A percentile compares a stretch with the other conserved stretches of the same genome.
These are phyloP conservation scores for Narthecium ossifragum DNA, from an alignment of 106 monocot species.

Conservation along the genomic window DNA sequence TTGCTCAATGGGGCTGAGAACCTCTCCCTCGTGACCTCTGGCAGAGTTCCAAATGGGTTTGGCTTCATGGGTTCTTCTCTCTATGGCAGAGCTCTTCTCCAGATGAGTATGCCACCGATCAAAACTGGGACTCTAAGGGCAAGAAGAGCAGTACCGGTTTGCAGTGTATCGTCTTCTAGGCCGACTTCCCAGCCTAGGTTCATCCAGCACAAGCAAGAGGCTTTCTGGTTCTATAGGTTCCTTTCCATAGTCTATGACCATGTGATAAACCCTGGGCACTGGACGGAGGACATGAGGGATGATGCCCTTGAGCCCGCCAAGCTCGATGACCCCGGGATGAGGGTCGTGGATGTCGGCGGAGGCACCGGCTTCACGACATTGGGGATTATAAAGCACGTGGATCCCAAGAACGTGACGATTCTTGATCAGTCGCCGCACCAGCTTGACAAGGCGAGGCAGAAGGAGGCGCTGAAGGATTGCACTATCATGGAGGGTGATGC, in stretches of 20 bases:
- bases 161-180: constrained; percentile 59
- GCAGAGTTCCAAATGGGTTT: constrained; percentile 21
- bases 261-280: constrained; percentile 85
- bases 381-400: constrained; percentile 77
- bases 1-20: constrained; percentile 49
- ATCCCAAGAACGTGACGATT: constrained; percentile 84
- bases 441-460: constrained; percentile 77
- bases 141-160: constrained; percentile 11
- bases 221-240: constrained; percentile 98
- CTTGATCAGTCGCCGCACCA: constrained; percentile 97
- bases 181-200: constrained; percentile 76
- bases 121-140: constrained; percentile 4
- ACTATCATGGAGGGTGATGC: constrained; percentile 90
- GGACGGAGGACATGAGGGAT: constrained; percentile 98
- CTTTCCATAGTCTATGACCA: constrained; percentile 94
- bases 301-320: constrained; percentile 92
- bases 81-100: constrained; percentile 22
- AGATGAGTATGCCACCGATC: constrained; percentile 4
- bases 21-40: constrained; percentile 25
- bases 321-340: constrained; percentile 46
- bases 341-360: constrained; percentile 90
- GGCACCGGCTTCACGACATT: constrained; percentile 92
- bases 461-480: constrained; percentile 81
- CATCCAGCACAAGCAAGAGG: constrained; percentile 98
- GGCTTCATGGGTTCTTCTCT: constrained; percentile 33